phyloP scores from a whole-genome alignment of 345 rosid genomes.

The Populus euphratica region DNA sequence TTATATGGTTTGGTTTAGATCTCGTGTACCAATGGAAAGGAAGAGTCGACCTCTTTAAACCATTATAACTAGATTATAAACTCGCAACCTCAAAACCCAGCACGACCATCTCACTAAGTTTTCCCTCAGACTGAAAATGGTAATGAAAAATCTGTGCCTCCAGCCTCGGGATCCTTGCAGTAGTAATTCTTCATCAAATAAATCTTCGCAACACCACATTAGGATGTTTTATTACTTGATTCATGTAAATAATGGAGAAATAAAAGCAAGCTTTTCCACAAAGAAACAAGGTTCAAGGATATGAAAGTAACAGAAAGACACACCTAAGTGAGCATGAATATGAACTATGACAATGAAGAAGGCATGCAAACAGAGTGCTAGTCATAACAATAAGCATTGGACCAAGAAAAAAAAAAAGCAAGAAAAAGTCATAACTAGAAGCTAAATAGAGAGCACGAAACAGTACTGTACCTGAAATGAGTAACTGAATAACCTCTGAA shows the following conservation, averaged over 20 bases:
- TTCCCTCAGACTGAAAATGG: not conserved
- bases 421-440: not conserved
- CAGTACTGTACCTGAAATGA: slow-evolving; percentile 58
- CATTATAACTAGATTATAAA: not conserved
- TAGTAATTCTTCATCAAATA: not conserved
- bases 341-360: not conserved
- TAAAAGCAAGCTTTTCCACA: not conserved
- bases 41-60: not conserved
- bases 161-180: too few relatives aligned
- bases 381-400: not conserved
- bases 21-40: not conserved
- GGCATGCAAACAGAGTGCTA: not conserved
- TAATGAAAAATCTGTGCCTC: too few relatives aligned
- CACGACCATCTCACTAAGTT: not conserved
- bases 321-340: not conserved
- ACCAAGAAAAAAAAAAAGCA: too few relatives aligned
- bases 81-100: not conserved
- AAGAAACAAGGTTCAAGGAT: not conserved
- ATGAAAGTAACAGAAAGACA: not conserved
- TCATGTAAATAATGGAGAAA: not conserved
- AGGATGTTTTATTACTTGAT: not conserved
- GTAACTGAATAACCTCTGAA: slow-evolving; percentile 83
- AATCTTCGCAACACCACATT: not conserved
- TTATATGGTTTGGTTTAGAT: not conserved
- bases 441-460: not conserved